Evolutionary conservation across 306 rosid genomes (phyloP).

Genomic region (Vigna angularis): DNA sequence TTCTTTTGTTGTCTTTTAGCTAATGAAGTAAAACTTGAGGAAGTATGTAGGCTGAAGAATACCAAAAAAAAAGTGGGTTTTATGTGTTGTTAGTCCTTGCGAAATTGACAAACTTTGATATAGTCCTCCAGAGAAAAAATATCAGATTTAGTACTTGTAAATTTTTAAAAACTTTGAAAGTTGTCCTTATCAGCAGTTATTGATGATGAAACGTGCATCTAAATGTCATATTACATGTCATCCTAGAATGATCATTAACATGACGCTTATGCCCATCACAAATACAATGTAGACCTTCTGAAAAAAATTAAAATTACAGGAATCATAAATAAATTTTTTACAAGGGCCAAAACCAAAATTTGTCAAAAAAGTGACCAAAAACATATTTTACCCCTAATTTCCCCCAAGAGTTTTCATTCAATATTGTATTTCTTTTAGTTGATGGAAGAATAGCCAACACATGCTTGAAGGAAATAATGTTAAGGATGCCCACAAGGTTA

Average conservation of each 20-base stretch:
- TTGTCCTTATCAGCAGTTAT: background rate
- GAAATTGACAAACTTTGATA: too few species aligned
- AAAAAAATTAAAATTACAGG: background rate
- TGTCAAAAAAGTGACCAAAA: too few species aligned
- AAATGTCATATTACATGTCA: background rate
- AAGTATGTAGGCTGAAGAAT: conserved; percentile 5
- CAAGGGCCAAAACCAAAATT: too few species aligned
- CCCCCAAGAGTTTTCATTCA: background rate
- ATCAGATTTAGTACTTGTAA: background rate
- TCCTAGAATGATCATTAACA: background rate
- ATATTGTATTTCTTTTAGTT: background rate
- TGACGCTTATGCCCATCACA: background rate
- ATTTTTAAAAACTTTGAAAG: background rate
- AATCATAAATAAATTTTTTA: background rate
- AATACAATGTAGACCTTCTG: background rate
- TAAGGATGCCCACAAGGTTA: background rate
- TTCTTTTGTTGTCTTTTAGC: background rate
- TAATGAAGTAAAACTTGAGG: background rate
- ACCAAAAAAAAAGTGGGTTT: background rate
- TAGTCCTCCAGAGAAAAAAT: too few species aligned
- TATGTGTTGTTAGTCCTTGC: too few species aligned
- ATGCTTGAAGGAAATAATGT: background rate
- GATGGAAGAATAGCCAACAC: conserved; percentile 1
- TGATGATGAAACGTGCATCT: background rate
- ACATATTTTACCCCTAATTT: too few species aligned